A percentile compares a stretch with the other conserved stretches of the same genome.
Conservation (phyloP, 352 stramenopile species). For the Phytopythium delawarense region DNA sequence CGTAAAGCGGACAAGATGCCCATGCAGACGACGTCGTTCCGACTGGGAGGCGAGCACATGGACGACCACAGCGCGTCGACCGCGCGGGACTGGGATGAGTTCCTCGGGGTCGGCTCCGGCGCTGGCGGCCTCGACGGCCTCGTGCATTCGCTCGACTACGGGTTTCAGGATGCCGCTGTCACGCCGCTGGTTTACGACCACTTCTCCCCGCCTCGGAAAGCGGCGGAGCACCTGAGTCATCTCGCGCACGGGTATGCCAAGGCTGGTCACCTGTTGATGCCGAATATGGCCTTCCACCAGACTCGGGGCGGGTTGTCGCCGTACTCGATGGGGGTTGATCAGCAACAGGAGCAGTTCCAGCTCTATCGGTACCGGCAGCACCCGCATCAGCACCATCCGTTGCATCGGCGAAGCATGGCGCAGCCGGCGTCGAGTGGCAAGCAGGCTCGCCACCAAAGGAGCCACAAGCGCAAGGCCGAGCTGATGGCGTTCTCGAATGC, state of each 20-base stretch:
- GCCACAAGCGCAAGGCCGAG: constrained; percentile 12
- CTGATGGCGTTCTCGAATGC: not conserved
- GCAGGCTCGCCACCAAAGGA: not conserved
- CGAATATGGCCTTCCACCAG: not conserved
- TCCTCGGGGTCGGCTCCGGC: not conserved
- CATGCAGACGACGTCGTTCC: not conserved
- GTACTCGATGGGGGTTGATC: not conserved
- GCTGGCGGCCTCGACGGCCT: constrained; percentile 2
- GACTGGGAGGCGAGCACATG: not conserved
- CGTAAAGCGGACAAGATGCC: not conserved
- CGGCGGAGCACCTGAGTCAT: not conserved
- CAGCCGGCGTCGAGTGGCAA: not conserved
- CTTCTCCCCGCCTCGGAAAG: not conserved
- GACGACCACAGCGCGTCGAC: not conserved
- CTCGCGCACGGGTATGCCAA: not conserved
- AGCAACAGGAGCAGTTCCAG: not conserved
- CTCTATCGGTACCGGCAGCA: not conserved
- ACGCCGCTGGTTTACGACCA: constrained; percentile 3
- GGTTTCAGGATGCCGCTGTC: constrained; percentile 1
- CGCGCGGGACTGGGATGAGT: constrained; percentile 2
- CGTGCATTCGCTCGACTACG: constrained; percentile 7
- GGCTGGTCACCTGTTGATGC: not conserved
- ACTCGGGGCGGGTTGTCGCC: not conserved
- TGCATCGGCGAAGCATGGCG: not conserved
- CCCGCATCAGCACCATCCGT: not conserved